Evolutionary conservation across 169 alveolate genomes (phyloP), one percentile per base, ranked within the genome.

Genomic region (Cryptosporidium sp.): DNA sequence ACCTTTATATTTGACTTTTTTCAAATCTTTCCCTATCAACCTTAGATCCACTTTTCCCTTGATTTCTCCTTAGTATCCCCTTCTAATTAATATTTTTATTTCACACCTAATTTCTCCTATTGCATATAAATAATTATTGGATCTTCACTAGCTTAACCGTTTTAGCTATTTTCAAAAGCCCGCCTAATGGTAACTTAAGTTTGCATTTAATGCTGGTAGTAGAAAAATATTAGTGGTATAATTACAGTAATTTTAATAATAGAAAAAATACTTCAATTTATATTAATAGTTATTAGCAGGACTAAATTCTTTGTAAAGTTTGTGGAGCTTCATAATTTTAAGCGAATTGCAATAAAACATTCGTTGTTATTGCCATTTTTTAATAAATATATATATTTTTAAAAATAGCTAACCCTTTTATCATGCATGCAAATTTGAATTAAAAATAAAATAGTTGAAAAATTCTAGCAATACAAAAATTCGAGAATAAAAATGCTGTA

Each of bases 401-500:
- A 14, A 0, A 14, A 48, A 14, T 14, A 45, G 8, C 5, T 39
- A 45, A 18, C 52, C n/a, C 4, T 21, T 55, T 3, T 8, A 8
- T 6, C 5, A 55, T 55, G 67, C 67, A 55, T 55, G 67, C 67
- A 55, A 18, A 55, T 23, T 55, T 55, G 67, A 55, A 55, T 55
- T 55, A n/a, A 21, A 26, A 55, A 55, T 55, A 55, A 55, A 26
- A 23, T 21, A 55, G 29, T 26, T 16, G 55, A 21, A 8, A 55
- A 55, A 26, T 26, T 55, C 37, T 55, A 26, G 2, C 4, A 16
- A 55, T 55, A 55, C 67, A 21, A 55, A 55, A 55, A 55, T 55
- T 26, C 67, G 67, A 55, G 67, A 51, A 55, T 55, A 21, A n/a
- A 48, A 55, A 55, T 21, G 67, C 67, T 55, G 31, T 55, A 55